phyloP scores from a whole-genome alignment of 306 rosid genomes.

The Oxytropis ochrocephala region DNA sequence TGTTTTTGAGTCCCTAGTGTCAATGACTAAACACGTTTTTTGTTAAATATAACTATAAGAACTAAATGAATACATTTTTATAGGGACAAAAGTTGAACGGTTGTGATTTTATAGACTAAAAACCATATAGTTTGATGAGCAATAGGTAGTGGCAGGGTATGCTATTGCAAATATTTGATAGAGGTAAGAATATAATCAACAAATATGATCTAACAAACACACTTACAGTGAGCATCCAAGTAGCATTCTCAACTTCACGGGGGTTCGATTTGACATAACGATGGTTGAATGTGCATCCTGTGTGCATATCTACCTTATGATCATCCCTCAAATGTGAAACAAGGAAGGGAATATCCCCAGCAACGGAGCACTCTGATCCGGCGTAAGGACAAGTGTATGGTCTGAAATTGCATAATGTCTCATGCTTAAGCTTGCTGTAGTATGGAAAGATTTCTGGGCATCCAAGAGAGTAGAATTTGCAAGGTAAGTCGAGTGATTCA shows the following conservation, averaged over 20 bases:
- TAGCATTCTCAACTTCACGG: conserved; percentile 89
- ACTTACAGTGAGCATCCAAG: conserved; percentile 96
- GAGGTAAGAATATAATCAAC: neutral
- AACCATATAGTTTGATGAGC: neutral
- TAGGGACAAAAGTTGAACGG: too few species aligned
- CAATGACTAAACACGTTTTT: too few species aligned
- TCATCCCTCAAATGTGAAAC: conserved; percentile 82
- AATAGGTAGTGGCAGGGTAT: neutral
- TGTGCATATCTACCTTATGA: conserved; percentile 93
- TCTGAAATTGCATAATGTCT: conserved; percentile 70
- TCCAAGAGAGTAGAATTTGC: conserved; percentile 74
- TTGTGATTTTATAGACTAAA: too few species aligned
- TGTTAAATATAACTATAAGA: too few species aligned
- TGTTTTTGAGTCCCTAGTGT: too few species aligned
- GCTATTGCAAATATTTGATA: neutral
- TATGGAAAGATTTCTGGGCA: conserved; percentile 86
- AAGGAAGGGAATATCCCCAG: conserved; percentile 74
- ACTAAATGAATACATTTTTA: too few species aligned
- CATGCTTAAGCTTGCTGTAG: conserved; percentile 85
- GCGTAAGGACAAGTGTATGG: conserved; percentile 89
- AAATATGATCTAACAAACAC: neutral
- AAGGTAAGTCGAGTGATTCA: conserved; percentile 78
- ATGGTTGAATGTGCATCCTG: conserved; percentile 88
- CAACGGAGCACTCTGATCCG: conserved; percentile 76
- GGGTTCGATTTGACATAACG: conserved; percentile 92